These are phyloP conservation scores for carrot (Daucus carota) DNA, from an alignment of 129 eudicot genomes.

Conservation along the genomic window DH1_v3.0 NC_030384.2:14117001-14117500, in stretches of 20 bases:
- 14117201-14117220: slow-evolving; percentile 9
- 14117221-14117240: neutral
- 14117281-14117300: neutral
- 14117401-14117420: neutral
- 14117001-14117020: too few species aligned
- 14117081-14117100: too few species aligned
- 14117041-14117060: too few species aligned
- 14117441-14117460: neutral
- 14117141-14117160: neutral
- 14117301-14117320: neutral
- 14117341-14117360: neutral
- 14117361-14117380: neutral
- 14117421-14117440: neutral
- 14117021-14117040: too few species aligned
- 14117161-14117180: neutral
- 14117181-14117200: neutral
- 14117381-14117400: neutral
- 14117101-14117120: neutral
- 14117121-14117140: neutral
- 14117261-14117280: neutral
- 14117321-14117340: neutral
- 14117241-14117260: neutral
- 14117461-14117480: neutral
- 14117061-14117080: too few species aligned
- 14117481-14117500: neutral